Base-by-base conservation (phyloP, 2,329 filamentous ascomycete genomes). In the Amphichorda felina region DNA sequence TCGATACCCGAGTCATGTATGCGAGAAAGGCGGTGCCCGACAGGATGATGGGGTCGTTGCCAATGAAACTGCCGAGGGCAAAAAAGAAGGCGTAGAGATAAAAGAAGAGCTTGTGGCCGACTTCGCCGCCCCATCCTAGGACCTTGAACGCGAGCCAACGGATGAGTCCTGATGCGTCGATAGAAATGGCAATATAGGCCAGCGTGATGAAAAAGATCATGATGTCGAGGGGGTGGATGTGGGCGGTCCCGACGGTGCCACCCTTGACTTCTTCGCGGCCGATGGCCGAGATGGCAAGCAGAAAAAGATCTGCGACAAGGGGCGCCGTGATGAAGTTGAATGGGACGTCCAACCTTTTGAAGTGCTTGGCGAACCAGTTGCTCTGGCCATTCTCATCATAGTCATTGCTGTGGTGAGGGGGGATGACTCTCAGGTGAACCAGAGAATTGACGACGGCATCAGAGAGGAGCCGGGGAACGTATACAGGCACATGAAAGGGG, bases 21-120 rank as follows among this genome's bases (percentile, higher is more conserved):
- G 80, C 76, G 10, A 85, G 65, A 38, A 85, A 85, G 1, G 81
- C 72, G 0, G 80, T 86, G 2, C 81, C 81, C 0, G 79, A 83
- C 0, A 85, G 57, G 36, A 85, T 82, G 42, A 85, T 78, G 0
- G 81, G 80, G 43, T 86, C 81, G 39, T 85, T 86, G 7, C 81
- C 81, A 34, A 85, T 78, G 45, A 80, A 79, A 47, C 61, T 72
- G 2, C 78, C 78, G 1, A 85, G 54, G 4, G 53, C 51, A 42
- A 83, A 83, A 60, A 84, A 85, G 59, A 86, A 84, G 26, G 64
- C 55, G 46, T 84, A 85, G 4, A 85, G 72, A 48, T 79, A 83
- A 52, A 84, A 76, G 60, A 79, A 86, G 2, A 86, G 61, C 18
- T 68, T 57, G 40, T 79, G 75, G 0, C 81, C 81, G n/a, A 70